Conservation (phyloP, 164 flowering plant genomes). For the Brasenia schreberi region DNA sequence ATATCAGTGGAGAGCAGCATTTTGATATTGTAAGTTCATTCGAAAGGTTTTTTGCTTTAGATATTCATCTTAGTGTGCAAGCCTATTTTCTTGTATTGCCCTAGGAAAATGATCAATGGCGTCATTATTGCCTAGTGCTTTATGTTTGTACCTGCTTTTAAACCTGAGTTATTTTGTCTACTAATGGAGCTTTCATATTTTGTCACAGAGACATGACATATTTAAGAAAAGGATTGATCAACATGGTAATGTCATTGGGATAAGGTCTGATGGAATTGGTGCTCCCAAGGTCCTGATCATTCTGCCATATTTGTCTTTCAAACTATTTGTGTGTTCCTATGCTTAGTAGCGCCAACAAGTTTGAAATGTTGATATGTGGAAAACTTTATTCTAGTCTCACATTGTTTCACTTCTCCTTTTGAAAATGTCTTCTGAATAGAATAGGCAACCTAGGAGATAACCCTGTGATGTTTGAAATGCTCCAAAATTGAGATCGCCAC, state of each 20-base stretch:
- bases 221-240: conserved; percentile 61
- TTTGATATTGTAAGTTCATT: conserved; percentile 44
- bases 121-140: background rate
- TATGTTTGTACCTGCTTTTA: background rate
- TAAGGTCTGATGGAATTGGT: conserved; percentile 64
- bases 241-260: conserved; percentile 58
- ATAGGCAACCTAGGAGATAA: too few species aligned
- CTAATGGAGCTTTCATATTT: conserved; percentile 1
- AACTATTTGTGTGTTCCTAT: too few species aligned
- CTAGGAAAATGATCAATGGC: too few species aligned
- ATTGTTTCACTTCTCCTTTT: too few species aligned
- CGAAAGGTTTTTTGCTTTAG: background rate
- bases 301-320: background rate
- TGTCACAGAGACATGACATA: conserved; percentile 69
- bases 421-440: too few species aligned
- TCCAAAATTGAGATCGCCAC: too few species aligned
- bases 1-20: conserved; percentile 81
- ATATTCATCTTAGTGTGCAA: too few species aligned
- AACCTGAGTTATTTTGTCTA: background rate
- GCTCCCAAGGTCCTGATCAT: conserved; percentile 53
- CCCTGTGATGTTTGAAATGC: too few species aligned
- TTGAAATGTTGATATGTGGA: too few species aligned
- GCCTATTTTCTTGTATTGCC: too few species aligned
- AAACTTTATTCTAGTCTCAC: too few species aligned
- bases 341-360: too few species aligned